Percentiles rank a stretch among this genome's conserved stretches.
phyloP scores from a whole-genome alignment of 2,329 filamentous ascomycete species.

The Alternaria triticina region DNA sequence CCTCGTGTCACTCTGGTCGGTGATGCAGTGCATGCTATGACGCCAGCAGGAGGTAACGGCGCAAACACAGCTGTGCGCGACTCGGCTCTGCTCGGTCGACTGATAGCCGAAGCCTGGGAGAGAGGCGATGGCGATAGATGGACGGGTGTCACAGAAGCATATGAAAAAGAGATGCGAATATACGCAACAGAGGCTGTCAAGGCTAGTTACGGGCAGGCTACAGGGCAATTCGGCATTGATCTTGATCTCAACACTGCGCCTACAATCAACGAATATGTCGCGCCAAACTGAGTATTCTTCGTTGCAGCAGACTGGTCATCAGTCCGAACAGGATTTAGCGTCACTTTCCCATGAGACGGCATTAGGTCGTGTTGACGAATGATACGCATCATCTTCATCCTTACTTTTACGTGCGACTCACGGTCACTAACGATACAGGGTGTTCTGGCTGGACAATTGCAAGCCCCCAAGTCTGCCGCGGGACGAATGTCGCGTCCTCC shows the following conservation, averaged over 20 bases:
- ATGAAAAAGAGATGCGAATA: conserved; percentile 48
- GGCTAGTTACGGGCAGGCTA: conserved; percentile 56
- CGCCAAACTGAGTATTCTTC: conserved; percentile 18
- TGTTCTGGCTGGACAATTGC: not conserved
- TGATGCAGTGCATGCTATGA: conserved; percentile 56
- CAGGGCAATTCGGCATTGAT: conserved; percentile 18
- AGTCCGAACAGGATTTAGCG: not conserved
- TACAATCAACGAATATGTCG: conserved; percentile 24
- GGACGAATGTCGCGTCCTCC: not conserved
- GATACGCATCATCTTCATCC: not conserved
- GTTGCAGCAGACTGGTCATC: not conserved
- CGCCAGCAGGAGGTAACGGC: conserved; percentile 54
- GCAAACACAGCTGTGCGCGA: conserved; percentile 55
- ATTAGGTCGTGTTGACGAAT: not conserved
- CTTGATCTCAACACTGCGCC: conserved; percentile 25
- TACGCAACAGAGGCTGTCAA: conserved; percentile 53
- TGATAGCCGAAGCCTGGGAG: conserved; percentile 38
- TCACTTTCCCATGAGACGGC: not conserved
- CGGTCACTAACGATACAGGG: not conserved
- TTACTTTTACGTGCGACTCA: not conserved
- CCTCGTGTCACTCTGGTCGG: conserved; percentile 57
- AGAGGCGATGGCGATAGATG: conserved; percentile 28
- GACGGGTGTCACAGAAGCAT: conserved; percentile 45
- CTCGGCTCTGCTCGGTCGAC: conserved; percentile 50
- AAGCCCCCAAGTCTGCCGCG: not conserved